Evolutionary conservation across 2,329 filamentous ascomycete genomes (phyloP), one percentile per base, ranked within the genome.

Genomic region (Aspergillus latus): DNA sequence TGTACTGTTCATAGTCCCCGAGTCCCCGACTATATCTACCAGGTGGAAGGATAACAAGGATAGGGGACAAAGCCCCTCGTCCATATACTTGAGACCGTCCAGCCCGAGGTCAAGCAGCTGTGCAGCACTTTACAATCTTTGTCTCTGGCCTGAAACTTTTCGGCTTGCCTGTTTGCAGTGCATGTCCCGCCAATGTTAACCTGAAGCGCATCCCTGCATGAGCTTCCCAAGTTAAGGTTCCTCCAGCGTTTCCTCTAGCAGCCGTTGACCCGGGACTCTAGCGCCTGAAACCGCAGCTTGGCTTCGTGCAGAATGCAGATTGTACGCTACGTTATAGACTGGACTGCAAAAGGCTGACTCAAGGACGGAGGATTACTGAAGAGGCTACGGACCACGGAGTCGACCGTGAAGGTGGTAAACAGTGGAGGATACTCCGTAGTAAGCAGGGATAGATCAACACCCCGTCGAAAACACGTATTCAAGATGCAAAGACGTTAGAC

Each of bases 401-500:
- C 8, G 32, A 8, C 9, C 11, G 32, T 36, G 32, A 36, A 36
- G 8, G 32, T 36, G 32, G 8, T 36, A 9, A 36, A 8, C n/a
- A 13, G 13, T n/a, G 36, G 36, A 39, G 11, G 36, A 6, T 2
- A n/a, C 26, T 28, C 26, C 26, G 26, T 28, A 28, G 26, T 28
- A 6, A 39, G 36, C 11, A 4, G 36, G 11, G 36, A 39, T 39
- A 39, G 36, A 39, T 39, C 36, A 39, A n/a, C 13, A 39, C 36
- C 36, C 5, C 11, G 9, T 39, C 36, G 13, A 39, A 13, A 9
- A 6, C 36, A 39, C 36, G 7, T 15, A 43, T 30, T 39, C 26
- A 21, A 40, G 34, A 36, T 40, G 37, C 47, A 15, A 28, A 34
- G 49, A 47, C 44, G 43, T 51, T 28, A 28, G 39, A 62, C 61